phyloP scores from a whole-genome alignment of 2,329 filamentous ascomycete genomes.

The Sporothrix brunneoviolacea region DNA sequence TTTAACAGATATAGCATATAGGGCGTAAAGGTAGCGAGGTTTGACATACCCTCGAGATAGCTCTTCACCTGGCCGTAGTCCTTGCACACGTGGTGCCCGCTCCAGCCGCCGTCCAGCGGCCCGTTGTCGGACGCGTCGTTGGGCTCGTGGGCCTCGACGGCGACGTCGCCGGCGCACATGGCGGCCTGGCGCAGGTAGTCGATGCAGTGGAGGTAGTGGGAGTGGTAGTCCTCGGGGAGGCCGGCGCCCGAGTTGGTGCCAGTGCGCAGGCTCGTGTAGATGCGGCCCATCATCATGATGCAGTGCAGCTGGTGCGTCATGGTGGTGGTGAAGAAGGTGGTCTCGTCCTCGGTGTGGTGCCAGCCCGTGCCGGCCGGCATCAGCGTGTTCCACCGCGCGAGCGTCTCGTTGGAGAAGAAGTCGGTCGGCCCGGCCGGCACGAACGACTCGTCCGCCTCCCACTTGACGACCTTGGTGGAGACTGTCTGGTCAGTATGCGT shows the following conservation, averaged over 20 bases:
- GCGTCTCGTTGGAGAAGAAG: conserved; percentile 32
- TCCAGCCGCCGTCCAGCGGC: conserved; percentile 32
- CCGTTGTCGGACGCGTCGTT: conserved; percentile 33
- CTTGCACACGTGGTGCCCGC: conserved; percentile 35
- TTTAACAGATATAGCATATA: background rate
- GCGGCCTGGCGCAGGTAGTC: conserved; percentile 35
- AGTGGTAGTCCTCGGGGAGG: conserved; percentile 24
- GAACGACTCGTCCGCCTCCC: conserved; percentile 32
- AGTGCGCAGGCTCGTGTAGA: conserved; percentile 24
- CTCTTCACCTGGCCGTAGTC: conserved; percentile 30
- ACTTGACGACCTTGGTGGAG: conserved; percentile 31
- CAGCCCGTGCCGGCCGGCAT: conserved; percentile 35
- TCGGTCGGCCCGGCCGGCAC: conserved; percentile 32
- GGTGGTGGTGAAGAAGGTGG: conserved; percentile 34
- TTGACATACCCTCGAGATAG: conserved; percentile 29
- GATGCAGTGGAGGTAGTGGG: conserved; percentile 36
- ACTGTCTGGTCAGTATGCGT: too few species aligned
- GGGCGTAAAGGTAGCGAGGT: background rate
- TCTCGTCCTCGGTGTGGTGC: conserved; percentile 25
- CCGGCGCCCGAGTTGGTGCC: conserved; percentile 13
- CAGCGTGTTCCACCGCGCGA: conserved; percentile 33
- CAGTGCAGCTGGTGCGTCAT: conserved; percentile 37
- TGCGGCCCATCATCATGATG: conserved; percentile 32
- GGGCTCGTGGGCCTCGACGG: conserved; percentile 31
- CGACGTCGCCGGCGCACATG: conserved; percentile 33